Evolutionary conservation across 441 rosid species (phyloP), one percentile per base, ranked within the genome.

Genomic region (Iberis amara): DNA sequence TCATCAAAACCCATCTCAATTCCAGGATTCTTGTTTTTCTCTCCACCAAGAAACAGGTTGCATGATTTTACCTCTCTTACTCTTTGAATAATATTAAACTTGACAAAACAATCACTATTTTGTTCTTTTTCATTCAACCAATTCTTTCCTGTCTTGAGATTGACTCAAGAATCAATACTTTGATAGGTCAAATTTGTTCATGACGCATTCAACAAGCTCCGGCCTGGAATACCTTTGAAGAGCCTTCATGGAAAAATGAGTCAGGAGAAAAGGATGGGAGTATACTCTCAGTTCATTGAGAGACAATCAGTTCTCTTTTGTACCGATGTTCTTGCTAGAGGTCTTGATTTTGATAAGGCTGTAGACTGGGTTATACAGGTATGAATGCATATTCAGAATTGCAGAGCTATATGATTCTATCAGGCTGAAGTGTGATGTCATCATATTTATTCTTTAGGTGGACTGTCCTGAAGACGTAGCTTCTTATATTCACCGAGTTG

Each of bases 281-380:
- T 90, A 42, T 90, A 86, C 77, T 65, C 83, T 28, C 83, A 85
- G 68, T 91, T 91, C 62, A 82, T 91, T 23, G 89, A 79, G 77
- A 60, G 61, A 64, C 86, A 75, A 31, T 83, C 96, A 31, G 91
- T 85, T 72, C 96, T 91, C 47, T 88, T 91, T 61, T 81, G 85
- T 27, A 88, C 96, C n/a, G 98, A 91, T 33, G 98, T 91, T 72
- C 94, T 94, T 12, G 65, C 96, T 11, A 77, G 98, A 78, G 98
- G 98, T 46, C 95, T 91, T 66, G 96, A 91, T 71, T 91, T 91
- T 62, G 85, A 80, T 27, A 78, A 80, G 77, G 82, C 80, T 45
- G 94, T 91, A 39, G 96, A 91, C 64, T 88, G 98, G 98, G 95
- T 88, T 62, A 79, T 91, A 56, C 98, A 91, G 95, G 98, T 91